phyloP scores from a whole-genome alignment of 805 yeast species.

The Ogataea zsoltii region DNA sequence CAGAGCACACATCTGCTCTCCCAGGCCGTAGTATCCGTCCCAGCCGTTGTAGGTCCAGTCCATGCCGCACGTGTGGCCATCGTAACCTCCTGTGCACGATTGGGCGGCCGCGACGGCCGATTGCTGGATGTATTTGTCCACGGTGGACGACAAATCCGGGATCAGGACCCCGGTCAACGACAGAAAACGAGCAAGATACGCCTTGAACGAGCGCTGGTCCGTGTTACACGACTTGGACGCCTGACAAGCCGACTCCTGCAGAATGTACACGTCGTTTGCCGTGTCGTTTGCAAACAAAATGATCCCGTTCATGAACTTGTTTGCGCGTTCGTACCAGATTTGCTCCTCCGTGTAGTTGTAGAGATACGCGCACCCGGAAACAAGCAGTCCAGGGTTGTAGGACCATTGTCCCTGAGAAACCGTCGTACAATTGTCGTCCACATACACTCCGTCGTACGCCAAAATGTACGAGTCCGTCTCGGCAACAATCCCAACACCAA shows the following conservation, averaged over 20 bases:
- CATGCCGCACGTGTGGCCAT: slow-evolving; percentile 83
- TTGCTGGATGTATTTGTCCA: slow-evolving; percentile 39
- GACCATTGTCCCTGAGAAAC: slow-evolving; percentile 73
- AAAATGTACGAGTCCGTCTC: slow-evolving; percentile 42
- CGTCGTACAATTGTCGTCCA: slow-evolving; percentile 59
- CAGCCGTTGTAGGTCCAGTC: slow-evolving; percentile 65
- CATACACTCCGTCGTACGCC: slow-evolving; percentile 70
- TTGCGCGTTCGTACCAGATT: slow-evolving; percentile 66
- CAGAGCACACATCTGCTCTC: slow-evolving; percentile 80
- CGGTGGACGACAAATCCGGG: slow-evolving; percentile 49
- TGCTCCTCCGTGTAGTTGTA: slow-evolving; percentile 69
- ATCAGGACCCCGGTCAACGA: slow-evolving; percentile 73
- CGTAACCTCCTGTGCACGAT: slow-evolving; percentile 81
- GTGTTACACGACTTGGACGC: slow-evolving; percentile 61
- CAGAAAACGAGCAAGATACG: slow-evolving; percentile 72
- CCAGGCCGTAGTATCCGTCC: slow-evolving; percentile 74
- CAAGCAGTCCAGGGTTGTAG: slow-evolving; percentile 78
- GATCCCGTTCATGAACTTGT: slow-evolving; percentile 55
- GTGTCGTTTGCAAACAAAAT: slow-evolving; percentile 53
- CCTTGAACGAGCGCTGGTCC: slow-evolving; percentile 93
- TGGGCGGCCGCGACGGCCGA: slow-evolving; percentile 73
- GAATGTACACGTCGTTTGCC: slow-evolving; percentile 34
- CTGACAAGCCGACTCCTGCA: slow-evolving; percentile 89
- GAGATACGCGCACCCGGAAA: slow-evolving; percentile 79
- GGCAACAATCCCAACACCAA: slow-evolving; percentile 30